Evolutionary conservation across 768 basidiomycete species (phyloP).

Genomic region (Lactarius deliciosus): DNA sequence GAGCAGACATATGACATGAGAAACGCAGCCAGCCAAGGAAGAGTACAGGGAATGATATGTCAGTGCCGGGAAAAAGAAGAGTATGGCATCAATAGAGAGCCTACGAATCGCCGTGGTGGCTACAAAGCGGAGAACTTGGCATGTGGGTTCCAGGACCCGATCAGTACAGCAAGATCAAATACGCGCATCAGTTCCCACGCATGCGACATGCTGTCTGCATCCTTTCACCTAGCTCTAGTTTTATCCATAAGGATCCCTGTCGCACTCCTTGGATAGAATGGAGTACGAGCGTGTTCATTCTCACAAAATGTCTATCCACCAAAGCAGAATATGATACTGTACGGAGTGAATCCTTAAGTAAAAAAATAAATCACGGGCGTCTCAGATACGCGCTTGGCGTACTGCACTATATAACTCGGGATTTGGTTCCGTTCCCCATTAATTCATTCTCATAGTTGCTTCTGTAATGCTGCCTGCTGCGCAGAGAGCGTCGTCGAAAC

Average conservation of each 20-base stretch:
- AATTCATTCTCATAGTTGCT: constrained; percentile 6
- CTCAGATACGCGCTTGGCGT: background rate
- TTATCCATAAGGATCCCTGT: too few species aligned
- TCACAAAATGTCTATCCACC: too few species aligned
- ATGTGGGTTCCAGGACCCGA: background rate
- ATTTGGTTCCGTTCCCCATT: background rate
- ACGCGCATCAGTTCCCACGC: too few species aligned
- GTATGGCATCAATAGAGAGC: background rate
- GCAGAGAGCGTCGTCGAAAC: constrained; percentile 51
- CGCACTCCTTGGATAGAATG: too few species aligned
- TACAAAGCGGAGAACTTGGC: background rate
- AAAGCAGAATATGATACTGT: too few species aligned
- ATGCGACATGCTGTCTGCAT: too few species aligned
- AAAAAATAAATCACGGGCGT: background rate
- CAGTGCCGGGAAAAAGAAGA: background rate
- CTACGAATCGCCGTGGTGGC: background rate
- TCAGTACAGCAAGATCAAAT: background rate
- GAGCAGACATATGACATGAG: background rate
- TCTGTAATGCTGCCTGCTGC: constrained; percentile 31
- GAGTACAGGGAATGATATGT: background rate
- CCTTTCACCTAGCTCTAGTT: too few species aligned
- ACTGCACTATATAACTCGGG: too few species aligned
- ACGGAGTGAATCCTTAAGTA: background rate
- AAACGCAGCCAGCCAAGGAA: background rate
- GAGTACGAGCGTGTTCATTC: too few species aligned